Evolutionary conservation across 371 early-diverging fungal genomes (phyloP).

Genomic region (Gilbertella persicaria): DNA sequence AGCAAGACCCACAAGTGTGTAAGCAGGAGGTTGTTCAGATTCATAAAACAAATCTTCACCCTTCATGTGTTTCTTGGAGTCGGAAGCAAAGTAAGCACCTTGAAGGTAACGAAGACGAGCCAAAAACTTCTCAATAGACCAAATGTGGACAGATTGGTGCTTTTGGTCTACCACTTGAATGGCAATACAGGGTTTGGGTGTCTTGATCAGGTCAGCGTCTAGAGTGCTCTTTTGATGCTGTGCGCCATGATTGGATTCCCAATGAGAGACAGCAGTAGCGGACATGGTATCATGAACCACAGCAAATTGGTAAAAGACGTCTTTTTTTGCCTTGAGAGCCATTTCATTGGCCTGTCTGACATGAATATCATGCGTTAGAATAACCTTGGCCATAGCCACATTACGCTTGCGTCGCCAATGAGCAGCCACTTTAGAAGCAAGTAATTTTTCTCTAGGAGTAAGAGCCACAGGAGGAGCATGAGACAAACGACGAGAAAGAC

Average conservation of each 20-base stretch:
- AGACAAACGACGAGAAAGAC: constrained; percentile 33
- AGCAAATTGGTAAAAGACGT: constrained; percentile 77
- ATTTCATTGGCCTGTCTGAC: constrained; percentile 83
- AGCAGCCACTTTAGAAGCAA: constrained; percentile 48
- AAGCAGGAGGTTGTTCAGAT: constrained; percentile 51
- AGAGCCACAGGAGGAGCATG: constrained; percentile 20
- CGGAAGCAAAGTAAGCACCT: constrained; percentile 71
- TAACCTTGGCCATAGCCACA: constrained; percentile 66
- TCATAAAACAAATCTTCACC: constrained; percentile 72
- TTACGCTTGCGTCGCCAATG: constrained; percentile 63
- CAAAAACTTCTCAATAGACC: constrained; percentile 69
- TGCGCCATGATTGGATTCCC: constrained; percentile 50
- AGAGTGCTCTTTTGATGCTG: constrained; percentile 27
- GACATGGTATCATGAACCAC: constrained; percentile 52
- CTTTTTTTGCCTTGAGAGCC: constrained; percentile 66
- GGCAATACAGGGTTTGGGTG: constrained; percentile 56
- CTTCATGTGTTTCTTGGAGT: constrained; percentile 63
- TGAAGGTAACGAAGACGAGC: constrained; percentile 49
- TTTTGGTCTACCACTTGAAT: constrained; percentile 68
- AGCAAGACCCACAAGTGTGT: constrained; percentile 61
- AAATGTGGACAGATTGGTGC: constrained; percentile 64
- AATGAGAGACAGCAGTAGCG: constrained; percentile 52
- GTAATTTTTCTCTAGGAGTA: constrained; percentile 43
- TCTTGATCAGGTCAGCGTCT: constrained; percentile 42
- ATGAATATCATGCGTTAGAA: constrained; percentile 61